These are phyloP conservation scores for Chlorella sp. DNA, from an alignment of 139 green algal species.

Conservation along the genomic window DNA sequence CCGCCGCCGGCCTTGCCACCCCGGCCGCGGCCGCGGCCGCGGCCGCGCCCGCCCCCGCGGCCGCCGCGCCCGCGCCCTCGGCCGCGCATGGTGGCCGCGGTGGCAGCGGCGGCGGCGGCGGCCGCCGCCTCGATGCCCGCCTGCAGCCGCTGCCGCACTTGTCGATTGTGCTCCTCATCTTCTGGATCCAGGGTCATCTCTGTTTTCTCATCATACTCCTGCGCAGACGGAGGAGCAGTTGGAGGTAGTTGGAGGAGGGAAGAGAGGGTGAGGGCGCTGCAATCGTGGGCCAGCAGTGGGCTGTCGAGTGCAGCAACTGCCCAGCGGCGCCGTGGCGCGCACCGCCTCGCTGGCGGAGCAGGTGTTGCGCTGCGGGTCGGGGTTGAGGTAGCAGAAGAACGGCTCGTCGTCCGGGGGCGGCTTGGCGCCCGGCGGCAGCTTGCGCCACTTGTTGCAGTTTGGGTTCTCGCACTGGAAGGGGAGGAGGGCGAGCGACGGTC, in stretches of 20 bases:
- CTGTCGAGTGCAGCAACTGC: background rate
- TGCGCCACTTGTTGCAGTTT: constrained; percentile 61
- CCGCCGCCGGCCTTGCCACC: too few species aligned
- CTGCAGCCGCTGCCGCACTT: constrained; percentile 18
- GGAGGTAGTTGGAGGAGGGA: background rate
- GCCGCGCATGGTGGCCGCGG: background rate
- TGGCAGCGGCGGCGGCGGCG: background rate
- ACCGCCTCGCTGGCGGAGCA: constrained; percentile 56
- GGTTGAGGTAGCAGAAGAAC: constrained; percentile 66
- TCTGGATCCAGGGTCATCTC: constrained; percentile 28
- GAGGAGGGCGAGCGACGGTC: too few species aligned
- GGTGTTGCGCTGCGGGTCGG: constrained; percentile 35
- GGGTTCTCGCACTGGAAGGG: constrained; percentile 57
- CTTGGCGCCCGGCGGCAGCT: constrained; percentile 39
- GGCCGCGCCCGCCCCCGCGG: background rate
- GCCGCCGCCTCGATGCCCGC: constrained; percentile 19
- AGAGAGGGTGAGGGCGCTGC: background rate
- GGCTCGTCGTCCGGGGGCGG: constrained; percentile 29
- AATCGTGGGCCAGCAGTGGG: background rate
- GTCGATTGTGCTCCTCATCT: constrained; percentile 25
- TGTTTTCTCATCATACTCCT: constrained; percentile 42
- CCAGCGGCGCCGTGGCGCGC: background rate
- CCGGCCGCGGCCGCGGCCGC: background rate
- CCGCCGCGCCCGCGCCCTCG: constrained; percentile 10
- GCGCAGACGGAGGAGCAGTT: background rate